A percentile compares a stretch with the other conserved stretches of the same genome.
phyloP scores from a whole-genome alignment of 1,284 basidiomycete genomes.

The Trichosporon coremiiforme region DNA sequence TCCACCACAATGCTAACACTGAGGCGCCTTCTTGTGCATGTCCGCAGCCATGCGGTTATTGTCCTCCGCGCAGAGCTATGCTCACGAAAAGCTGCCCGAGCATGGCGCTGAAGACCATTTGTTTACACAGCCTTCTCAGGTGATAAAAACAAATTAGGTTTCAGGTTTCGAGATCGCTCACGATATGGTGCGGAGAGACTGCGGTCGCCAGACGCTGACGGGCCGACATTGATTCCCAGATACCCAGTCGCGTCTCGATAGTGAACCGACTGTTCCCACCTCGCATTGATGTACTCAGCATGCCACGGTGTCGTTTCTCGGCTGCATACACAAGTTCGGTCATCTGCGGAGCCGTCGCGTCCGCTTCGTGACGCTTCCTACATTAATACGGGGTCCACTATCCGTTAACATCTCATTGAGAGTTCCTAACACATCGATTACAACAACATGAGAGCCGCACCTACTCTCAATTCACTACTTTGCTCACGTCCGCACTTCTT shows the following conservation, averaged over 20 bases:
- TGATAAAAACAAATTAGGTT: constrained; percentile 10
- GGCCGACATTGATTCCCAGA: neutral
- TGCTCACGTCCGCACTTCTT: too few relatives aligned
- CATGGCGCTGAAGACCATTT: neutral
- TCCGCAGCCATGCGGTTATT: neutral
- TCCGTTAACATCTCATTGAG: too few relatives aligned
- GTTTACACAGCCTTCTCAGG: constrained; percentile 1
- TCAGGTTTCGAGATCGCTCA: neutral
- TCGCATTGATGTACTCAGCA: neutral
- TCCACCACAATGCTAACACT: neutral
- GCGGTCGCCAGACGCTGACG: neutral
- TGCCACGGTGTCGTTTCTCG: neutral
- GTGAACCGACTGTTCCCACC: neutral
- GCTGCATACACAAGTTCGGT: neutral
- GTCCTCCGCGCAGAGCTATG: neutral
- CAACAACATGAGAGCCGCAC: too few relatives aligned
- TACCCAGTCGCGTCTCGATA: neutral
- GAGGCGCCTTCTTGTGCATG: neutral
- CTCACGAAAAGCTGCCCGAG: neutral
- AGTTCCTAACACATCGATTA: too few relatives aligned
- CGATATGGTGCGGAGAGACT: neutral
- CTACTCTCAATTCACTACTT: too few relatives aligned
- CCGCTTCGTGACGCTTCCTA: too few relatives aligned
- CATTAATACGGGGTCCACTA: too few relatives aligned
- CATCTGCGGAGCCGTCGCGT: too few relatives aligned